Base-by-base conservation (phyloP, 306 rosid species). In the Pyrus betulifolia region DNA sequence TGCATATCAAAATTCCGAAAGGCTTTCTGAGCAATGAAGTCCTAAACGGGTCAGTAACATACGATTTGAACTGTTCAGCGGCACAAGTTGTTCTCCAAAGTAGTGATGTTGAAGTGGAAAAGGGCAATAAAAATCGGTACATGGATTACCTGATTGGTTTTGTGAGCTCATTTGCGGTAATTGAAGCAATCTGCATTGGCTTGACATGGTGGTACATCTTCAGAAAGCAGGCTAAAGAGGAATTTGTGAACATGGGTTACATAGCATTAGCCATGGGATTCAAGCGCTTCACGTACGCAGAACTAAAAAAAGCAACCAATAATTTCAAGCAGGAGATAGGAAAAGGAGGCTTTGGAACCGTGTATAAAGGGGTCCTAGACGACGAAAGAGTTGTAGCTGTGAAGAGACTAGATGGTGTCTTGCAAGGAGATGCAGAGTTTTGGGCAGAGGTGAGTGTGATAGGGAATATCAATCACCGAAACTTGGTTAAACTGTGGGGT, bases 131-230 rank as follows among this genome's bases (percentile, higher is more conserved):
- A 27, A 69, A 67, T 46, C 55, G 49, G 12, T 79, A 79, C 10
- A 23, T 82, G 22, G 75, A 66, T 12, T 69, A 76, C 67, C 49
- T 85, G 2, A 45, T 82, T 9, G 86, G 77, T 0, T 74, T 85
- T 23, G 78, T 85, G 21, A 75, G 60, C 42, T 38, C 82, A 1
- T 12, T 85, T 63, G 82, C 75, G 3, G 31, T 63, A 33, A 71
- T 82, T 25, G 84, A 79, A 49, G 25, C 57, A 4, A 46, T 79
- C 49, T 79, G 77, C 25, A 14, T 82, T n/a, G 84, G 80, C 6
- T 46, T 82, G 31, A 76, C 80, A 67, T 82, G 84, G 86, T 85
- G 84, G 84, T 61, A 8, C 3, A 10, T 76, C 25, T 79, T 82
- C n/a, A 62, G 80, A 21, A 82, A 69, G 52, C 59, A 61, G 11